These are phyloP conservation scores for Blepharisma japonicum DNA, from an alignment of 73 alveolate species.

Conservation along the genomic window DNA sequence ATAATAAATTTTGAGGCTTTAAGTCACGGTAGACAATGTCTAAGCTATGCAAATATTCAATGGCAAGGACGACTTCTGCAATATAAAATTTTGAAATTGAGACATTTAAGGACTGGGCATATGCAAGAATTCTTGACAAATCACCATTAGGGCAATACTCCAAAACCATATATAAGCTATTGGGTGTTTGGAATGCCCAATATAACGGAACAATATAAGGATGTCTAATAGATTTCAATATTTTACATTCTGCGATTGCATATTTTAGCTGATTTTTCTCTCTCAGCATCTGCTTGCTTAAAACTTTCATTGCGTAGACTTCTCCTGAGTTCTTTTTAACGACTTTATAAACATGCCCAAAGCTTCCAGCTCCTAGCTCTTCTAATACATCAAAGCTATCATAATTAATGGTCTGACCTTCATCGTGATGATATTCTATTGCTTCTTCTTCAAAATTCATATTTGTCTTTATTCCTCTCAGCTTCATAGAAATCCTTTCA, in stretches of 20 bases:
- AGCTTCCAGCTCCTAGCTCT: constrained; percentile 77
- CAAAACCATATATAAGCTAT: constrained; percentile 76
- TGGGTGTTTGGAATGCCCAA: constrained; percentile 89
- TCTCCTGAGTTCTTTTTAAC: constrained; percentile 45
- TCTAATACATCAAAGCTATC: constrained; percentile 47
- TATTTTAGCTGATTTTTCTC: constrained; percentile 84
- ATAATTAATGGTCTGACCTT: too few species aligned
- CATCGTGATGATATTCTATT: too few species aligned
- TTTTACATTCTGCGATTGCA: constrained; percentile 92
- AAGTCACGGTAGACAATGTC: constrained; percentile 93
- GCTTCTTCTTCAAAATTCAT: too few species aligned
- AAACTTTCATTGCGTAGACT: constrained; percentile 82
- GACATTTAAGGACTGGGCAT: constrained; percentile 41
- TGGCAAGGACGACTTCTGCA: constrained; percentile 86
- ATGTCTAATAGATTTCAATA: constrained; percentile 75
- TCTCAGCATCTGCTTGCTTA: constrained; percentile 71
- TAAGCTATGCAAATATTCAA: constrained; percentile 82
- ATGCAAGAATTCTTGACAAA: constrained; percentile 33
- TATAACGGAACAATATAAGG: constrained; percentile 89
- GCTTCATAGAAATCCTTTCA: too few species aligned
- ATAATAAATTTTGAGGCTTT: constrained; percentile 95
- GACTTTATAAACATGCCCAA: constrained; percentile 81
- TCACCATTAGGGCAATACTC: constrained; percentile 94
- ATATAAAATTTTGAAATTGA: constrained; percentile 51
- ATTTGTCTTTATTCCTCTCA: too few species aligned